Conservation (phyloP, 2,329 filamentous ascomycete species). For the Aspergillus phoenicis region DNA sequence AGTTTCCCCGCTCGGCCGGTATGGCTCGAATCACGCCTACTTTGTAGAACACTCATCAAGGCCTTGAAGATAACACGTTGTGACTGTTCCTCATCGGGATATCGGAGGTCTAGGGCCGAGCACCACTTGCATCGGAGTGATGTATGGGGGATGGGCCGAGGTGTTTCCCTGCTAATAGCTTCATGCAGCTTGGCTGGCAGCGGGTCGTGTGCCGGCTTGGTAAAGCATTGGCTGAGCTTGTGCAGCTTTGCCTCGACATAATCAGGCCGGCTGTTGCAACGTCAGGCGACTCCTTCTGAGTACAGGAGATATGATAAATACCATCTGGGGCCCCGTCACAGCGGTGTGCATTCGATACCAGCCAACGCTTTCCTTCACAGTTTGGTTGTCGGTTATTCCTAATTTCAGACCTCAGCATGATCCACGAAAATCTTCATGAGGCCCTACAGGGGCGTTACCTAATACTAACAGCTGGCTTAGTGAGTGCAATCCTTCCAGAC, state of each 20-base stretch:
- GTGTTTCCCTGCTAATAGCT: neutral
- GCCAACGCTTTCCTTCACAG: neutral
- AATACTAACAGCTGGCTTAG: neutral
- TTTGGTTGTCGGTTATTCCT: neutral
- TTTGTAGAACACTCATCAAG: neutral
- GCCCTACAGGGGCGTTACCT: neutral
- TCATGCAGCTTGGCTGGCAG: neutral
- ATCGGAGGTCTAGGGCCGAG: neutral
- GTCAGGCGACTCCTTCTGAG: neutral
- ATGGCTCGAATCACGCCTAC: neutral
- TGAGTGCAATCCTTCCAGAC: neutral
- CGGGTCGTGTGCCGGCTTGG: neutral
- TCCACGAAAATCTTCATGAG: neutral
- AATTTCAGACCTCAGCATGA: neutral
- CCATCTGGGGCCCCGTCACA: neutral
- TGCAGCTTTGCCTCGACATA: neutral
- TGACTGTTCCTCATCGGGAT: neutral
- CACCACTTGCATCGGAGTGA: neutral
- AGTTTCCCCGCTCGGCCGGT: neutral
- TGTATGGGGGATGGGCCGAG: neutral
- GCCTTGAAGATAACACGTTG: neutral
- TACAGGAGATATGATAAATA: neutral
- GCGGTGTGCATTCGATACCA: neutral
- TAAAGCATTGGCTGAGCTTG: neutral
- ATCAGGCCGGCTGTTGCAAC: neutral